Base-by-base conservation (phyloP, 108 stramenopile species). In the Craspedostauros australis region DNA sequence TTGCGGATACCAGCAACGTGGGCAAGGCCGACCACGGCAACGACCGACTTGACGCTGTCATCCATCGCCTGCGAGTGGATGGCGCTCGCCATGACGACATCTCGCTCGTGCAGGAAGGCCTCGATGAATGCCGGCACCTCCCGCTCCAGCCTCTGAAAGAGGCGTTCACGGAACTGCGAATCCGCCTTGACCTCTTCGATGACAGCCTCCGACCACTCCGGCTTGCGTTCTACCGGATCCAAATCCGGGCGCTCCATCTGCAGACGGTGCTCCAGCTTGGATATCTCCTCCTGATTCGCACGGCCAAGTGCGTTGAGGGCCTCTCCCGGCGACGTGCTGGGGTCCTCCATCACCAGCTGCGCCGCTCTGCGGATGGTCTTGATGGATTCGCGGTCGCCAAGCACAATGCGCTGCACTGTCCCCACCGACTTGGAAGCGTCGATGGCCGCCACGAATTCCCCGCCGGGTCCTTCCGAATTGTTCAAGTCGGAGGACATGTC, bases 51-150 rank as follows among this genome's bases (percentile, higher is more conserved):
- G 0, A 41, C 36, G 32, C 31, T 29, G 27, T 34, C 20, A 0
- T 30, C 23, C 4, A 43, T 26, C 34, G 51, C 26, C 52, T 70
- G 55, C 11, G 60, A 12, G 0, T 55, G 43, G 22, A 70, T 62
- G n/a, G 60, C 47, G 46, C 57, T 53, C 12, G 50, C 48, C 68
- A 70, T 70, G 45, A 70, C 43, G 31, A 46, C 57, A 41, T 70
- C 68, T 38, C 68, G 43, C 62, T 70, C 68, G 31, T 54, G 61
- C 1, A 70, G 27, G 34, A 70, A 70, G 12, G 68, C 68, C 38
- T 48, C 47, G 1, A 61, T 62, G 38, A 70, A 70, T 51, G 61
- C 68, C 2, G 68, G 68, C 26, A 70, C 68, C 28, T 62, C 39
- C 46, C 52, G 40, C 26, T 70, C 68, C 18, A 70, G 28, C 45